Base-by-base conservation (phyloP, 495 filamentous ascomycete genomes). In the Penicillium pancosmium region DNA sequence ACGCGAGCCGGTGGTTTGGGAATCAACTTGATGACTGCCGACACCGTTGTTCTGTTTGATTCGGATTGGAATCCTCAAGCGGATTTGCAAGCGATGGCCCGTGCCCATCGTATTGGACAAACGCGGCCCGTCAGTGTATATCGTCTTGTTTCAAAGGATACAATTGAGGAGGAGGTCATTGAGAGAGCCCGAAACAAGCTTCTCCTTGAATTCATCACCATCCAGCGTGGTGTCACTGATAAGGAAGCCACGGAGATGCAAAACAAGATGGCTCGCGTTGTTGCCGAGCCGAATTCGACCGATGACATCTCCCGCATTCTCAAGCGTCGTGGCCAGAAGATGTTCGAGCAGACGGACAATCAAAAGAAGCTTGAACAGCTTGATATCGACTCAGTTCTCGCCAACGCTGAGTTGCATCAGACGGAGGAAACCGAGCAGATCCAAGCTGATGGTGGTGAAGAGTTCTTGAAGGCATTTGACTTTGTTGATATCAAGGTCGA, bases 21-120 rank as follows among this genome's bases (percentile, higher is more conserved):
- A 49, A 98, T 99, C 78, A 99, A 99, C 66, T 75, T 99, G 46
- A 98, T 97, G 92, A 97, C 94, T 49, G 94, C 94, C 2, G 94
- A 99, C 68, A 98, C 95, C 0, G 95, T 99, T 57, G 90, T 99
- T 62, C 83, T 99, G 41, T 98, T 98, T 65, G 94, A 99, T 69
- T 98, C 95, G 0, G 94, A 99, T 68, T 99, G 95, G 95, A 99
- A 99, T 59, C 94, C 94, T 13, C 94, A 99, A 70, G 94, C 94
- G 0, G 94, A 99, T 80, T 77, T 99, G 54, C 94, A 99, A 65
- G 94, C 94, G 18, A 99, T 99, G 94, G 93, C 94, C 46, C 87
- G 94, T 63, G 95, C 95, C 49, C 95, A 99, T 73, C 88, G 94
- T 64, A 99, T 99, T 55, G 94, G 94, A 1, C 94, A 99, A 73